Evolutionary conservation across 2,329 filamentous ascomycete species (phyloP), one percentile per base, ranked within the genome.

Genomic region (Arthrobotrys sinensis): DNA sequence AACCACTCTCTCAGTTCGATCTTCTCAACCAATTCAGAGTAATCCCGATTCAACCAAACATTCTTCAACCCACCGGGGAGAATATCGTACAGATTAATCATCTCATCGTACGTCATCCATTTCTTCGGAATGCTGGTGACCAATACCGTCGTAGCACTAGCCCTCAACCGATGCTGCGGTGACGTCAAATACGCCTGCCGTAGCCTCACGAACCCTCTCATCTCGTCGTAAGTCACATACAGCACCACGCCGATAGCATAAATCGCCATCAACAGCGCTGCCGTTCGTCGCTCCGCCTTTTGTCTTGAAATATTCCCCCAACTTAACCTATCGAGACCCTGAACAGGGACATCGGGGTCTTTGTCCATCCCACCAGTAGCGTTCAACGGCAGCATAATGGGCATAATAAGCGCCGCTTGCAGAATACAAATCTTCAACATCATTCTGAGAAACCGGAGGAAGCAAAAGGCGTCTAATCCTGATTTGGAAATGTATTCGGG

Each of bases 401-500:
- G 96, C 67, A 97, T 87, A 32, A 97, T 91, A 63, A 97, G 83
- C 28, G 89, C 81, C 11, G 92, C 90, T 71, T 97, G 90, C 0
- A 96, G 94, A 45, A 97, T 86, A 83, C 99, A 98, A 79, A 99
- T 97, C 83, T 97, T 91, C 50, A 98, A 88, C 4, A 98, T 89
- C 82, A 93, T 92, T 79, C 91, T 90, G 28, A 94, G 88, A 82
- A 97, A 99, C 79, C 96, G 92, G 0, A 99, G 88, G 84, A 99
- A 99, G 86, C 98, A 97, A 85, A 97, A 99, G 82, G 95, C 94
- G 83, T 99, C 96, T 8, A 99, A 89, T 16, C 96, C 96, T 81
- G 95, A 97, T 84, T 97, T 97, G 66, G 95, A 91, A 82, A 99
- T 97, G 81, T 99, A 90, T 81, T 97, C 93, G 11, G 75, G 68